Evolutionary conservation across 306 rosid species (phyloP), one percentile per base, ranked within the genome.

Genomic region (Quercus mongolica): DNA sequence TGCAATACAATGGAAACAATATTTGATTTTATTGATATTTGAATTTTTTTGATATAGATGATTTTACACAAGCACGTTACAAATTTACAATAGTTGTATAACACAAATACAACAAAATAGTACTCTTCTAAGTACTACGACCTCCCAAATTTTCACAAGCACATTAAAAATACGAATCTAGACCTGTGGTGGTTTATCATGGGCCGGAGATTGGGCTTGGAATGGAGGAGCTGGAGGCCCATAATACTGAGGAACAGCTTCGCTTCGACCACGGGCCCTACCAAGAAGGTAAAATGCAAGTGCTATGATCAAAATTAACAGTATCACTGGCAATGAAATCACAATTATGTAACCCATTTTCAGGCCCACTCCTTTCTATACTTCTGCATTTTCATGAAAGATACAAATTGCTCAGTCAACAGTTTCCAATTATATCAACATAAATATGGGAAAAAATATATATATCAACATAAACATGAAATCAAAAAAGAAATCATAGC

Each of bases 181-280:
- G n/a, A 33, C 12, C 67, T 13, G 4, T 19, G n/a, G 25, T 25
- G 71, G 25, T 23, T 83, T 83, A 19, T 68, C 79, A 19, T 83
- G 82, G 75, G 82, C 77, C 41, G 46, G 44, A 15, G 44, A 15
- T 1, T 81, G 87, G 86, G 77, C 84, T 31, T 71, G 87, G 0
- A 76, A 35, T 28, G 88, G 91, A 75, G 91, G 90, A 18, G 69
- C 89, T 0, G 90, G 79, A 68, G 93, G 90, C 70, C 91, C 92
- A 71, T 23, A 63, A 4, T 69, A 76, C 1, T 79, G 79, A n/a
- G 78, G 87, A 15, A 70, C 5, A 0, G 88, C 73, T 76, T 87
- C 80, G 21, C 65, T 73, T 20, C 88, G 84, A 20, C 81, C 85
- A 9, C 35, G 49, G 81, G 83, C 21, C 79, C 88, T 85, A 14